A percentile compares a stretch with the other conserved stretches of the same genome.
Conservation (phyloP, 768 basidiomycete species). For the Jaapia argillacea region DNA sequence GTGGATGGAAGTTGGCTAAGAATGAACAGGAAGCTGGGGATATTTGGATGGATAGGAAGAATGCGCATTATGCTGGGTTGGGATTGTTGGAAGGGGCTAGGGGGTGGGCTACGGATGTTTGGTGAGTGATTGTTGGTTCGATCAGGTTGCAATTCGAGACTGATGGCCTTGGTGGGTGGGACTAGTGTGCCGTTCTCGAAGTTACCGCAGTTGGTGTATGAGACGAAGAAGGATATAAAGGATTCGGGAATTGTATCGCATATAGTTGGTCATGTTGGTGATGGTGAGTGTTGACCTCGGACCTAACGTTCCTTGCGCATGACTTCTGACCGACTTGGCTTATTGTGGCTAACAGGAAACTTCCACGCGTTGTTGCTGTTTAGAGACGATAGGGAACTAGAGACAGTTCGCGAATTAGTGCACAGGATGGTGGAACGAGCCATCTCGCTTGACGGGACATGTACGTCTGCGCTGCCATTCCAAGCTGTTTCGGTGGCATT, state of each 20-base stretch:
- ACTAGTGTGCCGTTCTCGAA: slow-evolving; percentile 51
- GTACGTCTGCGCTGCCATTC: slow-evolving; percentile 24
- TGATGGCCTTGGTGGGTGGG: background rate
- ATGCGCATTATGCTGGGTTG: slow-evolving; percentile 46
- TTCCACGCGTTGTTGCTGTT: slow-evolving; percentile 31
- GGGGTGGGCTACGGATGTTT: slow-evolving; percentile 72
- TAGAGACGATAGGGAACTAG: slow-evolving; percentile 25
- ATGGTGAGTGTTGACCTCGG: slow-evolving; percentile 51
- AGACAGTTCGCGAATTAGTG: slow-evolving; percentile 25
- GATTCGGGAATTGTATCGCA: slow-evolving; percentile 45
- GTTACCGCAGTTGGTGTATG: slow-evolving; percentile 52
- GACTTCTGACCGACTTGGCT: background rate
- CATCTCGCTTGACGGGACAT: slow-evolving; percentile 65
- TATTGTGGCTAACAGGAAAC: slow-evolving; percentile 22
- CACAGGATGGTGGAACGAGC: slow-evolving; percentile 58
- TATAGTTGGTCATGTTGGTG: slow-evolving; percentile 72
- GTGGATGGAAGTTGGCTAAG: slow-evolving; percentile 55
- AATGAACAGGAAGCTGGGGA: slow-evolving; percentile 54
- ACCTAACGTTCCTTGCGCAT: slow-evolving; percentile 15
- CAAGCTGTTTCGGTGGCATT: background rate
- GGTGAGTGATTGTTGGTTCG: slow-evolving; percentile 35
- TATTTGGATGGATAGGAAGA: slow-evolving; percentile 71
- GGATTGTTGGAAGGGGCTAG: slow-evolving; percentile 45
- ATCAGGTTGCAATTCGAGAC: too few species aligned
- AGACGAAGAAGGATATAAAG: slow-evolving; percentile 63